Conservation (phyloP, 345 rosid species). For the Aquilaria yunnanensis region DNA sequence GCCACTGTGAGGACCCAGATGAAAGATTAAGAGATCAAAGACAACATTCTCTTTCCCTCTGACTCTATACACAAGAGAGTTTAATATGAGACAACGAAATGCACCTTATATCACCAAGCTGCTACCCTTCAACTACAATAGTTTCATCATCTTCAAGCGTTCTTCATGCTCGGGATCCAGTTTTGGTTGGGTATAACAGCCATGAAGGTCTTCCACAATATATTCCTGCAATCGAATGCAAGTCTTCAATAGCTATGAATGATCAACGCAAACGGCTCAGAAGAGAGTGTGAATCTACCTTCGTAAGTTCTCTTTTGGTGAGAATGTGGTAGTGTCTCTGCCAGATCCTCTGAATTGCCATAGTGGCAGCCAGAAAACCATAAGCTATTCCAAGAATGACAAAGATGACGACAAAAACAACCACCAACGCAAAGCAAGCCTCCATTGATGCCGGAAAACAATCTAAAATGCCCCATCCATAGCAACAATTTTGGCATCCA, state of each 20-base stretch:
- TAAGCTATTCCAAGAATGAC: slow-evolving; percentile 89
- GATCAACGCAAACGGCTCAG: not conserved
- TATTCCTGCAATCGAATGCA: slow-evolving; percentile 44
- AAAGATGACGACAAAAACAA: slow-evolving; percentile 84
- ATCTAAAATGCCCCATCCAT: slow-evolving; percentile 95
- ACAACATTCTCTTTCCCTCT: not conserved
- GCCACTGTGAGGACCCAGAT: slow-evolving; percentile 36
- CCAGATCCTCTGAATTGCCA: slow-evolving; percentile 96
- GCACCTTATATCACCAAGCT: not conserved
- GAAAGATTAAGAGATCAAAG: not conserved
- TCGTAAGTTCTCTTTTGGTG: slow-evolving; percentile 83
- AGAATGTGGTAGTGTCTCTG: slow-evolving; percentile 95
- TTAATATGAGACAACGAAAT: slow-evolving; percentile 1
- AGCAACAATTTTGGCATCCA: slow-evolving; percentile 94
- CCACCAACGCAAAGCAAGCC: slow-evolving; percentile 77
- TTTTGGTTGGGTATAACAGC: slow-evolving; percentile 74
- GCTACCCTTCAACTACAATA: slow-evolving; percentile 33
- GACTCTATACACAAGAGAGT: not conserved
- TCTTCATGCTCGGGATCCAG: slow-evolving; percentile 76
- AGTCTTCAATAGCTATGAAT: not conserved
- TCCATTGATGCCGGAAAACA: slow-evolving; percentile 98
- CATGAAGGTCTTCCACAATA: slow-evolving; percentile 86
- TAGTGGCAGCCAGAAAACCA: slow-evolving; percentile 90
- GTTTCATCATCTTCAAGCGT: slow-evolving; percentile 70
- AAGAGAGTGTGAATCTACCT: slow-evolving; percentile 25